These are phyloP conservation scores for Phytophthora pini DNA, from an alignment of 352 stramenopile genomes.

Conservation along the genomic window DNA sequence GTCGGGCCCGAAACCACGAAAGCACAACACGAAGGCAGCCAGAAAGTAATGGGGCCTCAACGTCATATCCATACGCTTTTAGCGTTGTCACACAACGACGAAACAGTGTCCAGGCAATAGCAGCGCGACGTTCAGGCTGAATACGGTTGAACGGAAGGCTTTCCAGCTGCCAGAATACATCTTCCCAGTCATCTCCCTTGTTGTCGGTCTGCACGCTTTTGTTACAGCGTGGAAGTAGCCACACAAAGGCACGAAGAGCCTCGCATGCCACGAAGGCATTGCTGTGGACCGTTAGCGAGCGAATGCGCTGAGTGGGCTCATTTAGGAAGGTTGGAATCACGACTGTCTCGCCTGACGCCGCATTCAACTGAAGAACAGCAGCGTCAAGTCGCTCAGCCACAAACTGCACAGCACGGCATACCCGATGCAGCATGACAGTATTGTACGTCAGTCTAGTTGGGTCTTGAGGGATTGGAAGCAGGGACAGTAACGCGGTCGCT, in stretches of 20 bases:
- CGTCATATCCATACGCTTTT: constrained; percentile 37
- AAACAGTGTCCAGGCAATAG: constrained; percentile 71
- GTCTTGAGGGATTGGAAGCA: constrained; percentile 45
- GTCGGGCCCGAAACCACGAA: constrained; percentile 60
- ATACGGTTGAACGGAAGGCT: constrained; percentile 55
- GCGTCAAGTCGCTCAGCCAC: constrained; percentile 59
- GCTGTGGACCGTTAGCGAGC: constrained; percentile 42
- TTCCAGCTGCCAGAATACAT: constrained; percentile 54
- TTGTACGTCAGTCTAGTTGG: constrained; percentile 1
- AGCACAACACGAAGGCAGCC: constrained; percentile 58
- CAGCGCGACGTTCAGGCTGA: constrained; percentile 53
- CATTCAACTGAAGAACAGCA: constrained; percentile 49
- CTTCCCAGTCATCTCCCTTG: constrained; percentile 41
- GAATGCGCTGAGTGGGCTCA: constrained; percentile 55
- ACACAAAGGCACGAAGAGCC: constrained; percentile 71
- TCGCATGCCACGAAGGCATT: constrained; percentile 69
- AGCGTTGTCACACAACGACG: constrained; percentile 60
- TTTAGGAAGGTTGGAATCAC: constrained; percentile 44
- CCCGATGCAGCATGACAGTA: constrained; percentile 29
- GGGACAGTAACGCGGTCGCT: constrained; percentile 41
- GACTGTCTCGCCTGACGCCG: constrained; percentile 48
- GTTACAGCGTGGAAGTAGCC: constrained; percentile 60
- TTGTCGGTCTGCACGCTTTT: constrained; percentile 1
- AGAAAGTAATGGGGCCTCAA: constrained; percentile 59
- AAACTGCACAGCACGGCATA: constrained; percentile 57